Base-by-base conservation (phyloP, 139 green algal genomes). In the Marvania coccoides region DNA sequence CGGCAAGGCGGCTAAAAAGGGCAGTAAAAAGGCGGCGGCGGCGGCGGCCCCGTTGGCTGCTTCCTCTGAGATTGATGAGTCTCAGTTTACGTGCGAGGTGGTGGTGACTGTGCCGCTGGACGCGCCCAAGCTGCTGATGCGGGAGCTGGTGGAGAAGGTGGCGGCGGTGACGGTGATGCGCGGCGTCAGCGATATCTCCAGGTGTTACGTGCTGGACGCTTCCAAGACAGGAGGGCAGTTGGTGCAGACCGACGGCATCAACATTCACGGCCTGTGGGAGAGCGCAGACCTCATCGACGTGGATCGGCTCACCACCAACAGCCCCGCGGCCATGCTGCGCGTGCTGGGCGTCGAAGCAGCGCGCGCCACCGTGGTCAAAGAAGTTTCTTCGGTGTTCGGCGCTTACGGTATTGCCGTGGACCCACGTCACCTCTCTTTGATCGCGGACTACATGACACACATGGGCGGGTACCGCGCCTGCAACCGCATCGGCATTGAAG, bases 351-450 rank as follows among this genome's bases (percentile, higher is more conserved):
- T 99, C 28, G 95, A 99, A 75, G 95, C 94, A 1, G 90, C 90
- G 14, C 77, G 95, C 7, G 83, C 82, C 2, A 93, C 86, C 10
- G 85, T 99, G 9, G 72, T 98, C 60, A 64, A 62, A 15, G 94
- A 98, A 80, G 84, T 80, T 34, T 5, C 47, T 26, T 71, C 55
- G 2, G 94, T 99, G 46, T 99, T 99, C 70, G 88, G 81, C 7
- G 94, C 87, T 2, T 99, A 99, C 72, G 95, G 95, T 57, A 99
- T 99, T 46, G 85, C 71, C 2, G 95, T 99, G 1, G 91, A 98
- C 78, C 68, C 81, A 0, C 85, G 95, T 28, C 95, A 99, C 83
- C 73, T 99, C 23, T 73, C 67, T 13, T 80, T 99, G 10, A 93
- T 99, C 31, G 88, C 87, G 0, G 94, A 99, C 80, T 96, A 91